Evolutionary conservation across 352 stramenopile genomes (phyloP), one percentile per base, ranked within the genome.

Genomic region (Phytopythium litorale): DNA sequence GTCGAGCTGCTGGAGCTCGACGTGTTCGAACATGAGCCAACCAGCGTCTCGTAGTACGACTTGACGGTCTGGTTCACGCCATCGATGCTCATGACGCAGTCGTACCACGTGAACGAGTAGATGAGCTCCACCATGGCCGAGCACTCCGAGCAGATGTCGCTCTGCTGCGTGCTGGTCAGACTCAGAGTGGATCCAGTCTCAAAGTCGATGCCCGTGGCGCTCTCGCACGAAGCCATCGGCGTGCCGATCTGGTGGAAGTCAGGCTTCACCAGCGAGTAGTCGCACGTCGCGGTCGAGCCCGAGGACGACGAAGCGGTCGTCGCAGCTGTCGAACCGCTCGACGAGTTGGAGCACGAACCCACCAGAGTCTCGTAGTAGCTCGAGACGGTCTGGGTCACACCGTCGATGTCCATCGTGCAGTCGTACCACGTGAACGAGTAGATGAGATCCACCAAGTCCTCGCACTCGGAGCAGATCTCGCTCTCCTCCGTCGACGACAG

Each of bases 361-460:
- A 67, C 51, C 23, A 67, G 57, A 32, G 49, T 67, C 37, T 67
- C 50, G 45, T 61, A 68, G 62, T 68, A 68, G 48, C 46, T 19
- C 15, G 38, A 60, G 18, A 68, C 30, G 12, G 55, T 68, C 62
- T 68, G 62, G 54, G 63, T 62, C 38, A 54, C 59, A 19, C 62
- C 63, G 18, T 49, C 63, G 35, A 68, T 32, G 18, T 59, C 55
- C 49, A 68, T 62, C 16, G 43, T 55, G 51, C 62, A 68, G 56
- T 68, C 62, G 18, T 50, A 53, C 62, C 62, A 68, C 30, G 57
- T 63, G 30, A 68, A 25, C 13, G 48, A 50, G 21, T 48, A 51
- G 12, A 68, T 30, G 8, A 40, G 30, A 3, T 58, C 33, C 16
- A 68, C 56, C 19, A 68, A 51, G 7, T 58, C 56, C 23, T 33